Conservation (phyloP, 2,329 filamentous ascomycete genomes). For the Calonectria hongkongensis region DNA sequence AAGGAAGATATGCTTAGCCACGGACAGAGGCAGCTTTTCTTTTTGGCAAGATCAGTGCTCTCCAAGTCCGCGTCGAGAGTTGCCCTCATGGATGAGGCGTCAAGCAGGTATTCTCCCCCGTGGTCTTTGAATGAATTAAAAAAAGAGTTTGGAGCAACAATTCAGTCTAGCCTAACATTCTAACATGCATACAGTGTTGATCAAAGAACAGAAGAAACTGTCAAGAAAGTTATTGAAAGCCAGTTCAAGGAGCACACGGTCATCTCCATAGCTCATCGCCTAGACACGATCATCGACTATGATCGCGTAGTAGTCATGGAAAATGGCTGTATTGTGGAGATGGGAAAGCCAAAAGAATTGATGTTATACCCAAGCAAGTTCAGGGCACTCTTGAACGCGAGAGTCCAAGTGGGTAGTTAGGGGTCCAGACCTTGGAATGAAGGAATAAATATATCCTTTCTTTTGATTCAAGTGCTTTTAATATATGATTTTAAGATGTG, state of each 20-base stretch:
- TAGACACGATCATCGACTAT: slow-evolving; percentile 65
- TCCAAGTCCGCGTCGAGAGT: slow-evolving; percentile 61
- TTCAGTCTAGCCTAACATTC: background rate
- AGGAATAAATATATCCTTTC: background rate
- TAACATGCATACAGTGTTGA: slow-evolving; percentile 56
- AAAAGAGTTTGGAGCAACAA: too few species aligned
- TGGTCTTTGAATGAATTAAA: background rate
- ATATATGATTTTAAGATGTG: background rate
- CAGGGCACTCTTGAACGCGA: slow-evolving; percentile 56
- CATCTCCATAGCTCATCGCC: slow-evolving; percentile 63
- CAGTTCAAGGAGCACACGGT: slow-evolving; percentile 70
- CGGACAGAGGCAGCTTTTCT: slow-evolving; percentile 71
- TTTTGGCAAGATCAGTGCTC: slow-evolving; percentile 68
- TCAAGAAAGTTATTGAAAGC: slow-evolving; percentile 58
- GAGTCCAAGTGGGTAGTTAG: background rate
- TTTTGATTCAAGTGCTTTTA: background rate
- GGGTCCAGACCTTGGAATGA: background rate
- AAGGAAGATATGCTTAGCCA: slow-evolving; percentile 61
- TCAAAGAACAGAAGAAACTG: slow-evolving; percentile 56
- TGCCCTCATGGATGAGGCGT: slow-evolving; percentile 67
- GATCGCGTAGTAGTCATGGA: slow-evolving; percentile 56
- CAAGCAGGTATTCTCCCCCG: slow-evolving; percentile 55
- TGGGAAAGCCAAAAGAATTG: slow-evolving; percentile 52
- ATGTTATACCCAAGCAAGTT: slow-evolving; percentile 48
- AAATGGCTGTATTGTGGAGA: slow-evolving; percentile 52